phyloP scores from a whole-genome alignment of 352 stramenopile genomes.

The Globisporangium polare region DNA sequence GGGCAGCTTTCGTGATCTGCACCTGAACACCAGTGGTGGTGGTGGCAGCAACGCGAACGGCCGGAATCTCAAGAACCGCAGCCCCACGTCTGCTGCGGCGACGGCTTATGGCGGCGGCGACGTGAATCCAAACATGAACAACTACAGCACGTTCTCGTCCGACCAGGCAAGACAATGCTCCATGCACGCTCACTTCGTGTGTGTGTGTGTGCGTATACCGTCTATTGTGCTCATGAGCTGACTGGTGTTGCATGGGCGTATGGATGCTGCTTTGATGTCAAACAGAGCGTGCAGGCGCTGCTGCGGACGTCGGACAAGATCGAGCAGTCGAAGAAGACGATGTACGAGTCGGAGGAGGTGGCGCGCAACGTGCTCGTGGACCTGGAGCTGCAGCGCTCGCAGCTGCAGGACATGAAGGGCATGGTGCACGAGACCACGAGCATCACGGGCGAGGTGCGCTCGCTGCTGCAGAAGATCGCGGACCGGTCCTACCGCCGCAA shows the following conservation, averaged over 20 bases:
- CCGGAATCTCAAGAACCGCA: slow-evolving; percentile 18
- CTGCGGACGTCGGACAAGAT: slow-evolving; percentile 74
- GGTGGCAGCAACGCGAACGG: slow-evolving; percentile 14
- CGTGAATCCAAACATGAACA: slow-evolving; percentile 31
- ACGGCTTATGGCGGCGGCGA: slow-evolving; percentile 15
- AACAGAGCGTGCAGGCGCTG: slow-evolving; percentile 55
- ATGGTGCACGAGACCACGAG: slow-evolving; percentile 71
- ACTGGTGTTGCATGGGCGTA: neutral
- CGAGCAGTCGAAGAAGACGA: slow-evolving; percentile 55
- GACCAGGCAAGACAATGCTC: slow-evolving; percentile 38
- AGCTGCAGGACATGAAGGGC: slow-evolving; percentile 78
- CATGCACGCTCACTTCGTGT: neutral
- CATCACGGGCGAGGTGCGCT: slow-evolving; percentile 62
- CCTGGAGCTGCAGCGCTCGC: slow-evolving; percentile 70
- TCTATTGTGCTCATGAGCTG: neutral
- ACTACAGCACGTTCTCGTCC: slow-evolving; percentile 67
- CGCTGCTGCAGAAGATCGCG: slow-evolving; percentile 67
- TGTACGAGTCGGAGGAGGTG: slow-evolving; percentile 63
- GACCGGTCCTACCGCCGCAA: slow-evolving; percentile 70
- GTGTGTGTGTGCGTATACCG: neutral
- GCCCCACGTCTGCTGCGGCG: slow-evolving; percentile 17
- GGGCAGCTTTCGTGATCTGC: slow-evolving; percentile 30
- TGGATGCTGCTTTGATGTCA: neutral
- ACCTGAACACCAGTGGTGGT: slow-evolving; percentile 7
- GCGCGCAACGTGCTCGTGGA: slow-evolving; percentile 75